phyloP scores from a whole-genome alignment of 2,329 filamentous ascomycete genomes.

The Penicillium occitanis region DNA sequence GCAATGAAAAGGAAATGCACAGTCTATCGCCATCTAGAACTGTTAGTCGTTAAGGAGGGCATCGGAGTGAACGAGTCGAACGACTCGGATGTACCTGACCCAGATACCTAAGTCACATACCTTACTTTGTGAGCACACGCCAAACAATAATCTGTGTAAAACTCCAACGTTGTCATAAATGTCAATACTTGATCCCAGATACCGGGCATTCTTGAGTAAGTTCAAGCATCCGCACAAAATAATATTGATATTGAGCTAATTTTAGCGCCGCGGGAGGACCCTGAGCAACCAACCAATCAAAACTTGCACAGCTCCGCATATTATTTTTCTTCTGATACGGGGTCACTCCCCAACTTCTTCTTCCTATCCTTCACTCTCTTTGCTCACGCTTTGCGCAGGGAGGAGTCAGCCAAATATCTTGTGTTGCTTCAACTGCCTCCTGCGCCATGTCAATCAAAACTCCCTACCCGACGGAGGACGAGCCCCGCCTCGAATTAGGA shows the following conservation, averaged over 20 bases:
- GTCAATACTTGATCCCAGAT: not conserved
- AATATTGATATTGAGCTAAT: not conserved
- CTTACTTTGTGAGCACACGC: not conserved
- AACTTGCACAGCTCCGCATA: not conserved
- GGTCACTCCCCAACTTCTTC: not conserved
- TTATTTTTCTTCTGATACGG: not conserved
- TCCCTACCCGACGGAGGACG: not conserved
- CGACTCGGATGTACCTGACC: constrained; percentile 1
- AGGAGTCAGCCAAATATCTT: too few species aligned
- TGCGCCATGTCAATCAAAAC: not conserved
- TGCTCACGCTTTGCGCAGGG: not conserved
- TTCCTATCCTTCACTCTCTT: not conserved
- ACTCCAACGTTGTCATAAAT: not conserved
- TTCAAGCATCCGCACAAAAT: not conserved
- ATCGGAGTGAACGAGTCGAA: not conserved
- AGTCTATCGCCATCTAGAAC: not conserved
- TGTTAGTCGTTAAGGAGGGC: not conserved
- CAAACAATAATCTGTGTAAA: not conserved
- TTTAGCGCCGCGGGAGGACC: not conserved
- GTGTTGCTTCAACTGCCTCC: too few species aligned
- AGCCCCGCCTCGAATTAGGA: constrained; percentile 14
- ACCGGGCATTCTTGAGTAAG: not conserved
- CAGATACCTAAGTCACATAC: not conserved
- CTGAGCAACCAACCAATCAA: not conserved
- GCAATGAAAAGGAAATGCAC: too few species aligned